Evolutionary conservation across 345 rosid genomes (phyloP).

Genomic region (Aurinia saxatilis): DNA sequence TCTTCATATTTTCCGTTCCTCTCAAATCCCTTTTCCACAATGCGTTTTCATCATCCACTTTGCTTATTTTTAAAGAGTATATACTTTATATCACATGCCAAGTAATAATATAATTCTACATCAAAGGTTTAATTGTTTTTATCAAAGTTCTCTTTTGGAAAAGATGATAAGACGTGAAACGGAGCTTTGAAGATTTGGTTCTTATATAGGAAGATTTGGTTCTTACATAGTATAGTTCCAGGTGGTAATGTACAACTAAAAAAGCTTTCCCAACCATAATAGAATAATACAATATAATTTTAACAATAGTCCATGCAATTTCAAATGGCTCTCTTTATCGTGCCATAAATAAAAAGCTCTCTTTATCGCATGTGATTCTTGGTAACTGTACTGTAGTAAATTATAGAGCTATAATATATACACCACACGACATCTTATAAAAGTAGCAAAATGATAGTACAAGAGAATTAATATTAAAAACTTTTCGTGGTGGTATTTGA

Average conservation of each 20-base stretch:
- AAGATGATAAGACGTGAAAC: conserved; percentile 24
- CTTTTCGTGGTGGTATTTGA: too few species aligned
- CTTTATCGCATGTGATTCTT: conserved; percentile 16
- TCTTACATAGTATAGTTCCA: conserved; percentile 3
- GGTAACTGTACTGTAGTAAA: conserved; percentile 10
- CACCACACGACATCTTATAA: background rate
- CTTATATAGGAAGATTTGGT: conserved; percentile 6
- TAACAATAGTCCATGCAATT: background rate
- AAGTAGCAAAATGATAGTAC: conserved; percentile 2
- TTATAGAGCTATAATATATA: background rate
- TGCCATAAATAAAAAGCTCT: too few species aligned
- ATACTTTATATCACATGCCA: background rate
- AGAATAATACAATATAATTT: background rate
- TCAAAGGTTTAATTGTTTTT: background rate
- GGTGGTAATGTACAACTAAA: background rate
- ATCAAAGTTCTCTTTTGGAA: conserved; percentile 6
- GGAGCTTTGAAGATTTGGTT: conserved; percentile 23
- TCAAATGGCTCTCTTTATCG: conserved; percentile 3
- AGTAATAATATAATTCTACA: conserved; percentile 10
- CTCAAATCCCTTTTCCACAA: conserved; percentile 8
- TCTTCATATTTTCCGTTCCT: too few species aligned
- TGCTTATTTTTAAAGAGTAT: conserved; percentile 1
- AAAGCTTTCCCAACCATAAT: background rate
- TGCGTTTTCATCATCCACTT: conserved; percentile 25
- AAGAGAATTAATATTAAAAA: background rate